Evolutionary conservation across 441 rosid species (phyloP).

Genomic region (Metrosideros polymorpha): DNA sequence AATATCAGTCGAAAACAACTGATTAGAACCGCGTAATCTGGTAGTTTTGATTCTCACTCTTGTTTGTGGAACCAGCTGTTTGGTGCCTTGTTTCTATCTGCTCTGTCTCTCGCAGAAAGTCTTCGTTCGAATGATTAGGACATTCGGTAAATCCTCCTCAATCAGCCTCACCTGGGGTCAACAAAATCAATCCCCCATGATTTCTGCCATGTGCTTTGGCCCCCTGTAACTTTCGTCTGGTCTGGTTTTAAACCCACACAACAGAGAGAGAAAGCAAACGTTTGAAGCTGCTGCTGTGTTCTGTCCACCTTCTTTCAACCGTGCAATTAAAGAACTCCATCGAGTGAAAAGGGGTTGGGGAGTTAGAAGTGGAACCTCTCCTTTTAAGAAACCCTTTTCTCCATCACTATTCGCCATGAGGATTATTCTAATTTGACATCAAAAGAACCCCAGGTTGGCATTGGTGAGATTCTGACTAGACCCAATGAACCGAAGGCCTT

Average conservation of each 20-base stretch:
- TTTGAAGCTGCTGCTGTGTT: not conserved
- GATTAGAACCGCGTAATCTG: not conserved
- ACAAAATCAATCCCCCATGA: not conserved
- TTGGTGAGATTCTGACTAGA: slow-evolving; percentile 50
- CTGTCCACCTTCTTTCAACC: not conserved
- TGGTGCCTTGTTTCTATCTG: not conserved
- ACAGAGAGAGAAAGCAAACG: not conserved
- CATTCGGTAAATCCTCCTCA: not conserved
- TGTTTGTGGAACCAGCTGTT: not conserved
- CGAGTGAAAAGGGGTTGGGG: not conserved
- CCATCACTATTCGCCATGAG: not conserved
- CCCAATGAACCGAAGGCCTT: slow-evolving; percentile 30
- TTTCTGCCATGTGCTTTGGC: not conserved
- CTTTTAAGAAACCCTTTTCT: not conserved
- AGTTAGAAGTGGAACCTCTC: not conserved
- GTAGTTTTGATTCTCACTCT: slow-evolving; percentile 1
- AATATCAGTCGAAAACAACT: not conserved
- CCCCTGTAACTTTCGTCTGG: not conserved
- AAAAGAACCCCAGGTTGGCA: slow-evolving; percentile 35
- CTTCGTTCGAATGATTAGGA: not conserved
- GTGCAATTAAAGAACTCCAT: not conserved
- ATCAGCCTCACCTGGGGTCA: not conserved
- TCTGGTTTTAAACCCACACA: not conserved
- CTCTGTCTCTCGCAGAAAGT: not conserved
- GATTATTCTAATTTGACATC: not conserved